These are phyloP conservation scores for Alternaria conjuncta DNA, from an alignment of 2,329 filamentous ascomycete genomes.

Conservation along the genomic window DNA sequence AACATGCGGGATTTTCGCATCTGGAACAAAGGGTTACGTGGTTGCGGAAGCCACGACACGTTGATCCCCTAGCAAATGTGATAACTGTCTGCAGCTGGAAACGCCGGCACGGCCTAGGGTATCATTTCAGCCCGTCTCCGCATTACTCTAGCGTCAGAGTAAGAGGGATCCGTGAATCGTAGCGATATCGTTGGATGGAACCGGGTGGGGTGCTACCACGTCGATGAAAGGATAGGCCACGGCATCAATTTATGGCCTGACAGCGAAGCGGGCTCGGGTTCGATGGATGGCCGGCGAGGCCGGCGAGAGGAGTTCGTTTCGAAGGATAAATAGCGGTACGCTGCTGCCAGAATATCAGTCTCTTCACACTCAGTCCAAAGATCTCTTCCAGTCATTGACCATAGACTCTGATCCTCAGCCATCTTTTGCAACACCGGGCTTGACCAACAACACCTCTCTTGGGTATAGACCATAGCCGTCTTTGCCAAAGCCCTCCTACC, in stretches of 20 bases:
- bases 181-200: slow-evolving; percentile 53
- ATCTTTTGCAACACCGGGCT: slow-evolving; percentile 39
- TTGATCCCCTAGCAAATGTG: slow-evolving; percentile 51
- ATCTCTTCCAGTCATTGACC: slow-evolving; percentile 38
- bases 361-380: slow-evolving; percentile 38
- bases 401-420: slow-evolving; percentile 29
- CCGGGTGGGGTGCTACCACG: slow-evolving; percentile 51
- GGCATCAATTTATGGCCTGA: slow-evolving; percentile 46
- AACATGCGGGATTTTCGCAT: slow-evolving; percentile 48
- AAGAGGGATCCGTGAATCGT: slow-evolving; percentile 53
- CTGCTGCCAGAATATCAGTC: slow-evolving; percentile 28
- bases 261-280: slow-evolving; percentile 38
- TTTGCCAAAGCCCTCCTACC: slow-evolving; percentile 21
- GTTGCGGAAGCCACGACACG: slow-evolving; percentile 54
- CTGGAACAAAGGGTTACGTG: slow-evolving; percentile 51
- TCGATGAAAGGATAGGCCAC: slow-evolving; percentile 48
- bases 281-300: slow-evolving; percentile 32
- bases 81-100: slow-evolving; percentile 52
- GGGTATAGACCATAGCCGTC: slow-evolving; percentile 14
- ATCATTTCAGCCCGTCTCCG: slow-evolving; percentile 53
- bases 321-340: slow-evolving; percentile 51
- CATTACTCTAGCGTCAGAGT: slow-evolving; percentile 53
- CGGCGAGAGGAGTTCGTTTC: slow-evolving; percentile 30
- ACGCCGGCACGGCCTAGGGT: slow-evolving; percentile 53
- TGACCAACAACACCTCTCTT: slow-evolving; percentile 32